phyloP scores from a whole-genome alignment of 2,329 filamentous ascomycete species.

The Aspergillus clavatus region DNA sequence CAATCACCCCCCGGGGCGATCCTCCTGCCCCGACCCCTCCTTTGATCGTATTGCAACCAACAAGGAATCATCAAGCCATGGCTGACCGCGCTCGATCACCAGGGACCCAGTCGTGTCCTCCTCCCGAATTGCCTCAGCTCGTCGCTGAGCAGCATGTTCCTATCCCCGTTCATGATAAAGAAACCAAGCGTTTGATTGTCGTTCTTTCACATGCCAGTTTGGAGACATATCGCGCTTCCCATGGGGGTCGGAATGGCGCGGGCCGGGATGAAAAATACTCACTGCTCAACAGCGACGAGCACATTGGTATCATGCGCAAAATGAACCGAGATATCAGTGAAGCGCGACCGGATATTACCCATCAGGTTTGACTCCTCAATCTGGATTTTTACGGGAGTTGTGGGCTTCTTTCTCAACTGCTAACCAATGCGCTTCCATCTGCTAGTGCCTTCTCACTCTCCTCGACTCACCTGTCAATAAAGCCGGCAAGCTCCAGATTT shows the following conservation, averaged over 20 bases:
- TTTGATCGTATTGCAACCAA: neutral
- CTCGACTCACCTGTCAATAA: constrained; percentile 99
- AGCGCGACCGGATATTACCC: constrained; percentile 93
- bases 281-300: constrained; percentile 95
- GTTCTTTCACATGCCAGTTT: constrained; percentile 95
- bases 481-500: constrained; percentile 94
- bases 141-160: constrained; percentile 88
- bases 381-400: neutral
- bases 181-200: constrained; percentile 86
- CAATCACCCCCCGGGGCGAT: constrained; percentile 2
- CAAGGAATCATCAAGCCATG: constrained; percentile 11
- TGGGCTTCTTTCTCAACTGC: constrained; percentile 7
- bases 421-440: no score
- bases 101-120: constrained; percentile 93
- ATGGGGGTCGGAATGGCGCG: constrained; percentile 61
- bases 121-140: constrained; percentile 82
- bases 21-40: constrained; percentile 2
- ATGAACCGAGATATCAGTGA: constrained; percentile 99
- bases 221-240: constrained; percentile 91
- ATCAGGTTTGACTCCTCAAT: constrained; percentile 66
- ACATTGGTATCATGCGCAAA: constrained; percentile 98
- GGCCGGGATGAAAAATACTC: constrained; percentile 90
- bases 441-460: constrained; percentile 88
- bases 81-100: constrained; percentile 27
- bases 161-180: constrained; percentile 81